Evolutionary conservation across 108 stramenopile species (phyloP), one percentile per base, ranked within the genome.

Genomic region (Mediolabrus comicus): DNA sequence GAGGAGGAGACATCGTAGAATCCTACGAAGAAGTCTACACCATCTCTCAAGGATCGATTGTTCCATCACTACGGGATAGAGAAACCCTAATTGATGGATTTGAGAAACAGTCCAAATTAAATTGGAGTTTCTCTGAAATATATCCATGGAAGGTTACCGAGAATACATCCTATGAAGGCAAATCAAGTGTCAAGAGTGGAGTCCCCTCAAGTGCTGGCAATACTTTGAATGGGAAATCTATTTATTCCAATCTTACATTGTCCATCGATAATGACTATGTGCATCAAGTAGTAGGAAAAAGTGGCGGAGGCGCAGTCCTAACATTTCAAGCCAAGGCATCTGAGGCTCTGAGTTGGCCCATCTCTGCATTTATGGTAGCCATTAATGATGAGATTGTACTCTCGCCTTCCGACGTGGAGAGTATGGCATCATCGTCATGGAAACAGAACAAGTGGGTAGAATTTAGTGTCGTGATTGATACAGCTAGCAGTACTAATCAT

Each of bases 241-340:
- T 65, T 3, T 69, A 77, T 38, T 77, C 75, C 7, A 69, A 77
- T 25, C 12, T 69, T 22, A 69, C 68, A 34, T 43, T 69, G 46
- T 58, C 68, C 11, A 53, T 62, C 16, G 56, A 58, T 12, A 33
- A 51, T 26, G 38, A 39, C 0, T 69, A 65, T 65, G 19, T 49
- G 46, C 19, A 24, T 22, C 22, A 49, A 9, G 46, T 9, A 3
- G 14, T 14, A 22, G 46, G 4, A 0, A 49, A 49, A 17, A 2
- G 0, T 22, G n/a, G 22, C 8, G 39, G 59, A 4, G 69, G 69
- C 0, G 76, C 69, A 4, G 76, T 77, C 1, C 27, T 77, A 12
- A 36, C 69, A 2, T 77, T 77, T 65, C 62, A 43, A 38, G 9
- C 70, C 43, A 35, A 49, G 46, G 57, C 62, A 24, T 22, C 46